These are phyloP conservation scores for Croton setiger DNA, from an alignment of 441 rosid species.

Conservation along the genomic window DNA sequence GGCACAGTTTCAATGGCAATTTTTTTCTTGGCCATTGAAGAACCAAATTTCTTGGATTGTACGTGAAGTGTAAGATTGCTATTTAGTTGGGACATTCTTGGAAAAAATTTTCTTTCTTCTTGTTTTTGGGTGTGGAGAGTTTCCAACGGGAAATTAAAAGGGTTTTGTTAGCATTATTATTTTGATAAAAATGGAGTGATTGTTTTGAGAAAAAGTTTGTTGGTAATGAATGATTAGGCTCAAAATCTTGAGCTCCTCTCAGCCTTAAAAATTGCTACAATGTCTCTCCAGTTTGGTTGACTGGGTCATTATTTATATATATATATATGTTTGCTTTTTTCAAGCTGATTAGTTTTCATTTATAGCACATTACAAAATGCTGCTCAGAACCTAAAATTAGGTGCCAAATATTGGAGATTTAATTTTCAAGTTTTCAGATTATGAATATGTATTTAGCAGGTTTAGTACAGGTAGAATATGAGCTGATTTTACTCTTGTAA, in stretches of 20 bases:
- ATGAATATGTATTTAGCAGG: too few species aligned
- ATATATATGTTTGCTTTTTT: too few species aligned
- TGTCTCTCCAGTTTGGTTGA: not conserved
- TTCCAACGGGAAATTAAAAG: not conserved
- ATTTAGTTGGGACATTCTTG: not conserved
- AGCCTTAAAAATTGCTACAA: not conserved
- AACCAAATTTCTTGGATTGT: not conserved
- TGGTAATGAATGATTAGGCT: not conserved
- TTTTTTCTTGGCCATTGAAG: not conserved
- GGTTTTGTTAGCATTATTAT: not conserved
- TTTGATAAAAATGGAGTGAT: too few species aligned
- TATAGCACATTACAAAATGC: too few species aligned
- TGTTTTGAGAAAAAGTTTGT: not conserved
- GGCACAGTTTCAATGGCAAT: conserved; percentile 37
- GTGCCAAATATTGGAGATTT: not conserved
- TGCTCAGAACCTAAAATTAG: not conserved
- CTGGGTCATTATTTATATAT: not conserved
- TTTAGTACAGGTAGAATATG: too few species aligned
- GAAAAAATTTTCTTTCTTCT: not conserved
- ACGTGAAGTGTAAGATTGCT: not conserved
- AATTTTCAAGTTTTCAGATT: too few species aligned
- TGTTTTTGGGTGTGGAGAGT: not conserved
- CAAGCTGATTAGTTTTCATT: too few species aligned
- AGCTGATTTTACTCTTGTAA: too few species aligned
- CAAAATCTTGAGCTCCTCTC: not conserved